These are phyloP conservation scores for Mentha longifolia DNA, from an alignment of 257 asterid species.

Conservation along the genomic window DNA sequence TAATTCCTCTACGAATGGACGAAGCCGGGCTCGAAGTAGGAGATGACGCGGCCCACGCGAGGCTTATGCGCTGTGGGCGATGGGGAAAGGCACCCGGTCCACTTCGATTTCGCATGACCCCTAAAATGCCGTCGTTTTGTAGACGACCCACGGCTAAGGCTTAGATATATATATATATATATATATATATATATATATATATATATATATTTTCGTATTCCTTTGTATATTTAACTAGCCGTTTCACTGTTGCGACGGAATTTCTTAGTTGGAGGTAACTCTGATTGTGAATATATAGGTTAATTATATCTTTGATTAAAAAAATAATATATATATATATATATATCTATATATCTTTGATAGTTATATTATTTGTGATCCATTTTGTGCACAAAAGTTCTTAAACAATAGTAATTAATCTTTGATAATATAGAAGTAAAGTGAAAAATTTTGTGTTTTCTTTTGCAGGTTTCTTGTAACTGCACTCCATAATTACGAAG, in stretches of 20 bases:
- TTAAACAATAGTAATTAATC: no score
- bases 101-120: conserved; percentile 59
- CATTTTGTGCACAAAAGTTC: no score
- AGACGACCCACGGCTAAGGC: conserved; percentile 27
- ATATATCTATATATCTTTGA: no score
- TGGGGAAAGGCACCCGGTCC: conserved; percentile 52
- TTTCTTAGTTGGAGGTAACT: neutral
- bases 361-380: no score
- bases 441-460: no score
- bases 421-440: no score
- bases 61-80: conserved; percentile 65
- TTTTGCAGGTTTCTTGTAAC: neutral
- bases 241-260: neutral
- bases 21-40: conserved; percentile 66
- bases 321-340: no score
- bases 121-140: conserved; percentile 56
- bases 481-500: neutral
- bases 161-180: neutral
- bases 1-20: conserved; percentile 50
- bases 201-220: no score
- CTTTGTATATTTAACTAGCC: neutral
- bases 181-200: no score
- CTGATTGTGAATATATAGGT: neutral
- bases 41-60: conserved; percentile 62
- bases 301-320: no score